phyloP scores from a whole-genome alignment of 2,329 filamentous ascomycete species.

The Aspergillus brasiliensis region DNA sequence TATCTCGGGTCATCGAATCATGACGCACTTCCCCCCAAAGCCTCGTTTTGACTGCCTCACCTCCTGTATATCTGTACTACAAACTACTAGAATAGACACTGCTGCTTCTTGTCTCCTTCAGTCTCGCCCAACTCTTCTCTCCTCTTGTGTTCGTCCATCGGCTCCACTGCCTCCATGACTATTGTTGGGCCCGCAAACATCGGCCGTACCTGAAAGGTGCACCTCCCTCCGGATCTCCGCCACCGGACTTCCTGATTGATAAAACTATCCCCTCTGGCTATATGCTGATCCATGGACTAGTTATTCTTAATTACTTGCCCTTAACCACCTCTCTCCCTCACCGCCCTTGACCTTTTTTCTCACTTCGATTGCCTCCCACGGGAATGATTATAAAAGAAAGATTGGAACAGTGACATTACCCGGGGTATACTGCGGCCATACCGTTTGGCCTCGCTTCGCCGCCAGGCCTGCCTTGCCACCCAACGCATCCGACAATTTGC shows the following conservation, averaged over 20 bases:
- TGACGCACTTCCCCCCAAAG: constrained; percentile 37
- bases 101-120: constrained; percentile 5
- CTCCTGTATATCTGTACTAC: constrained; percentile 28
- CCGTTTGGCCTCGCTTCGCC: constrained; percentile 9
- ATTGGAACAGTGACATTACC: constrained; percentile 6
- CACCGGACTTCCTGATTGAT: constrained; percentile 1
- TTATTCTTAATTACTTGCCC: neutral
- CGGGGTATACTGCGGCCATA: constrained; percentile 10
- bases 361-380: neutral
- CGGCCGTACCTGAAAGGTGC: constrained; percentile 8
- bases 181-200: constrained; percentile 3
- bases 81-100: constrained; percentile 8
- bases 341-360: neutral
- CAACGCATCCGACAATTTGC: neutral
- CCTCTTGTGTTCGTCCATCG: neutral
- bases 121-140: neutral
- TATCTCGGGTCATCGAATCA: constrained; percentile 29
- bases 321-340: neutral
- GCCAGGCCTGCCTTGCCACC: constrained; percentile 17
- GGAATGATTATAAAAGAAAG: constrained; percentile 11
- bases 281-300: constrained; percentile 4
- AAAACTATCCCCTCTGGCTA: neutral
- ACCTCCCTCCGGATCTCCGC: neutral
- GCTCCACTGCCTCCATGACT: constrained; percentile 8
- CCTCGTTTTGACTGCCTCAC: constrained; percentile 22